phyloP scores from a whole-genome alignment of 768 basidiomycete genomes.

The Termitomyces sp. region DNA sequence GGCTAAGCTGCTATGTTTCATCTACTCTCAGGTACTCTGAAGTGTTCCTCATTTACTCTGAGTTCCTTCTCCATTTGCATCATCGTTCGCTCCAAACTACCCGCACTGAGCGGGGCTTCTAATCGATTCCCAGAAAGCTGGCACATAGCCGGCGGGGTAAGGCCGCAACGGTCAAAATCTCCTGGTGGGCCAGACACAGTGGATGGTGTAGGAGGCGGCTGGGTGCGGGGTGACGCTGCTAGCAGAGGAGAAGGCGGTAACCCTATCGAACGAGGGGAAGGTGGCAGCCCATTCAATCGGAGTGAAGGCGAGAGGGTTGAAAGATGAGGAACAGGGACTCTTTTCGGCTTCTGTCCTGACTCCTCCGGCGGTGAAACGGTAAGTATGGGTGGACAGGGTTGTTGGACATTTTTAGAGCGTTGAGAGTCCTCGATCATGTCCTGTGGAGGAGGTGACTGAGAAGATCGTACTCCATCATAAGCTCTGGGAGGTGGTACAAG shows the following conservation, averaged over 20 bases:
- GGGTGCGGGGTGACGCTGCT: not conserved
- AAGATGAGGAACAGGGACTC: constrained; percentile 11
- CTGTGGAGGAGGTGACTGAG: constrained; percentile 6
- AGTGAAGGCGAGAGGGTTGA: not conserved
- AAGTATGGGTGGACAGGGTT: constrained; percentile 7
- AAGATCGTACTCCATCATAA: constrained; percentile 10
- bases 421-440: not conserved
- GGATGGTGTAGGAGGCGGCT: not conserved
- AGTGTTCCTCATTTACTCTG: not conserved
- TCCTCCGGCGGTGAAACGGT: constrained; percentile 14
- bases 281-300: constrained; percentile 8
- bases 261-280: constrained; percentile 11
- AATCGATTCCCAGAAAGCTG: not conserved
- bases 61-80: constrained; percentile 15
- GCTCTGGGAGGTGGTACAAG: constrained; percentile 7
- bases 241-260: constrained; percentile 2
- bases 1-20: not conserved
- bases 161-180: constrained; percentile 1
- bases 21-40: not conserved
- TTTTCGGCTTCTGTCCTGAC: constrained; percentile 1
- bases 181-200: not conserved
- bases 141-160: not conserved
- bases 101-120: constrained; percentile 9
- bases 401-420: not conserved
- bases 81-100: constrained; percentile 14